A percentile compares a stretch with the other conserved stretches of the same genome.
Evolutionary conservation across 179 eudicot genomes (phyloP).

Genomic region (Silene noctiflora): DNA sequence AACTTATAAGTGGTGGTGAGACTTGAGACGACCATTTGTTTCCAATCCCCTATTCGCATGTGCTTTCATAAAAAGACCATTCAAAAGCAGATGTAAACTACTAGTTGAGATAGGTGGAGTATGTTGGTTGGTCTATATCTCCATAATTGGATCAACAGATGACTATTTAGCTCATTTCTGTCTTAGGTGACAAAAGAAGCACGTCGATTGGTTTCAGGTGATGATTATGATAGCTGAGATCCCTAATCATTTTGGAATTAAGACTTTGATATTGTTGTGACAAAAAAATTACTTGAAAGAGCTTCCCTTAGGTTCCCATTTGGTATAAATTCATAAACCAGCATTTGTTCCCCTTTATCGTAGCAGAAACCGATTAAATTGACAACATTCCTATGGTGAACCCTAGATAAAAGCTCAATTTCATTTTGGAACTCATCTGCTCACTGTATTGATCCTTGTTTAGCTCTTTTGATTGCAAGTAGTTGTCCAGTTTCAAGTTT

Average conservation of each 20-base stretch:
- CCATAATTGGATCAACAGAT: not conserved
- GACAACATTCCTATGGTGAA: conserved; percentile 37
- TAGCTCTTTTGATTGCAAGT: conserved; percentile 36
- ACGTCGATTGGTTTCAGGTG: no score
- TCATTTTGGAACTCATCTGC: conserved; percentile 36
- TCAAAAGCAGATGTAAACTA: not conserved
- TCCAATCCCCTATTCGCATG: no score
- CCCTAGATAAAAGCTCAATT: conserved; percentile 39
- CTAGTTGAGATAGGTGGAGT: not conserved
- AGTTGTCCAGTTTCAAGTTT: conserved; percentile 29
- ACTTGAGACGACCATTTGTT: no score
- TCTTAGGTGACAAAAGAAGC: not conserved
- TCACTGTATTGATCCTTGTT: conserved; percentile 34
- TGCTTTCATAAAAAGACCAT: no score
- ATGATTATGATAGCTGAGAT: no score
- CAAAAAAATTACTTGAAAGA: conserved; percentile 32
- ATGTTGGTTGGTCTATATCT: not conserved
- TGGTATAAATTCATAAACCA: conserved; percentile 34
- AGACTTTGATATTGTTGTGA: not conserved
- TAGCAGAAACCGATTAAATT: conserved; percentile 35
- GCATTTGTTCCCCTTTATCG: conserved; percentile 40
- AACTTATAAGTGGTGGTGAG: no score
- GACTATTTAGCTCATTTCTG: not conserved
- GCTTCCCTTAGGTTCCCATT: conserved; percentile 33
- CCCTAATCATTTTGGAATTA: no score